Evolutionary conservation across 768 basidiomycete species (phyloP).

Genomic region (Chalciporus chontae): DNA sequence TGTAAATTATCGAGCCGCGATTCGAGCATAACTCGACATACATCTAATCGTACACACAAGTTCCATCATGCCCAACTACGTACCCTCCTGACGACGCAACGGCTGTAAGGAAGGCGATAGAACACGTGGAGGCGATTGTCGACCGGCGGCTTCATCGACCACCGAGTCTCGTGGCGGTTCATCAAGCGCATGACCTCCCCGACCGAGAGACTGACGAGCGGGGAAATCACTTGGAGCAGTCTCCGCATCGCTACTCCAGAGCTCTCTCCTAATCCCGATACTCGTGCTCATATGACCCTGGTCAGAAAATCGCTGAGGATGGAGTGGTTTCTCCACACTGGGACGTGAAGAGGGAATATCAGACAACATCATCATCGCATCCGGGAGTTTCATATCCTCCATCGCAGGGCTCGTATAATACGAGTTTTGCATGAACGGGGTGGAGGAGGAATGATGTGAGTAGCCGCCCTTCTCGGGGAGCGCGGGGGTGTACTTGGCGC

Average conservation of each 20-base stretch:
- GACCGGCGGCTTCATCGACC: not conserved
- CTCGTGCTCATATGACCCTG: slow-evolving; percentile 11
- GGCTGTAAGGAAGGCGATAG: slow-evolving; percentile 21
- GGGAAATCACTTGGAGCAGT: not conserved
- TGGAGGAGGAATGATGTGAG: not conserved
- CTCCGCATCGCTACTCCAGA: slow-evolving; percentile 23
- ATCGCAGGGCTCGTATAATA: slow-evolving; percentile 7
- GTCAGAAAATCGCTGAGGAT: slow-evolving; percentile 19
- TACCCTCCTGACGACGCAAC: slow-evolving; percentile 19
- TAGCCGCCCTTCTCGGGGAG: slow-evolving; percentile 17
- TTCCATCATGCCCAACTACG: not conserved
- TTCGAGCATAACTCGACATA: too few relatives aligned
- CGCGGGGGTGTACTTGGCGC: slow-evolving; percentile 11
- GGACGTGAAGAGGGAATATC: slow-evolving; percentile 11
- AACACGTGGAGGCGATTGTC: not conserved
- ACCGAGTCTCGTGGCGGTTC: not conserved
- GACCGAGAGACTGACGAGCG: slow-evolving; percentile 3
- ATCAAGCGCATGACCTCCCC: slow-evolving; percentile 6
- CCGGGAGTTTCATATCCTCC: slow-evolving; percentile 12
- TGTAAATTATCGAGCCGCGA: slow-evolving; percentile 6
- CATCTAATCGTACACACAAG: slow-evolving; percentile 4
- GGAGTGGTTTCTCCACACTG: slow-evolving; percentile 21
- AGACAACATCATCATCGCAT: slow-evolving; percentile 6
- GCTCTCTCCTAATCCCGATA: slow-evolving; percentile 17
- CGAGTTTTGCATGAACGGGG: slow-evolving; percentile 14